Percentiles rank a stretch among this genome's conserved stretches.
These are phyloP conservation scores for Euphorbia schlechtendalii DNA, from an alignment of 441 rosid genomes.

Conservation along the genomic window DNA sequence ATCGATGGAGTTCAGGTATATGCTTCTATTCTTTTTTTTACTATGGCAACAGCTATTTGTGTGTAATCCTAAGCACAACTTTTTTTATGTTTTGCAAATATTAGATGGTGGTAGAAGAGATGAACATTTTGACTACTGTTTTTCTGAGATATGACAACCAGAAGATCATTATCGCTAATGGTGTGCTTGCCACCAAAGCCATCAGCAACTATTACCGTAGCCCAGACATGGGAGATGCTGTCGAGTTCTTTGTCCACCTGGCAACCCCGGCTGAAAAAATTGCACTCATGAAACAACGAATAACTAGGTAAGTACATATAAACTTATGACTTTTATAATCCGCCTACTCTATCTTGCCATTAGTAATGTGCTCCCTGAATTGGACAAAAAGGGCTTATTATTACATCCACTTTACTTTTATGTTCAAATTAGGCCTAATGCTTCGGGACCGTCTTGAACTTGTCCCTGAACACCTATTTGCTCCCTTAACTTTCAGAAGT, in stretches of 20 bases:
- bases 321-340: background rate
- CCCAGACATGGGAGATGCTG: constrained; percentile 75
- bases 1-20: constrained; percentile 65
- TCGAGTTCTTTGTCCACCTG: constrained; percentile 56
- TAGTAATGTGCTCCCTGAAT: no score
- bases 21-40: background rate
- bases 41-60: background rate
- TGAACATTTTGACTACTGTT: constrained; percentile 75
- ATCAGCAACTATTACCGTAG: constrained; percentile 69
- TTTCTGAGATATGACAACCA: constrained; percentile 66
- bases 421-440: no score
- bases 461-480: no score
- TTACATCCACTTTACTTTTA: background rate
- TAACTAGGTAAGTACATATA: constrained; percentile 34
- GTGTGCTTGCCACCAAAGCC: constrained; percentile 52
- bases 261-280: constrained; percentile 67
- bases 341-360: no score
- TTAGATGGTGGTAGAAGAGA: constrained; percentile 82
- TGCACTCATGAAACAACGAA: constrained; percentile 44
- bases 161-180: constrained; percentile 53
- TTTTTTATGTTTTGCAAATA: constrained; percentile 11
- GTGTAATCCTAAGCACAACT: constrained; percentile 7
- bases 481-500: no score
- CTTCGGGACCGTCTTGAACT: no score
- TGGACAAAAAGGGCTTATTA: background rate